phyloP scores from a whole-genome alignment of 2,329 filamentous ascomycete species.

The Colletotrichum navitas region DNA sequence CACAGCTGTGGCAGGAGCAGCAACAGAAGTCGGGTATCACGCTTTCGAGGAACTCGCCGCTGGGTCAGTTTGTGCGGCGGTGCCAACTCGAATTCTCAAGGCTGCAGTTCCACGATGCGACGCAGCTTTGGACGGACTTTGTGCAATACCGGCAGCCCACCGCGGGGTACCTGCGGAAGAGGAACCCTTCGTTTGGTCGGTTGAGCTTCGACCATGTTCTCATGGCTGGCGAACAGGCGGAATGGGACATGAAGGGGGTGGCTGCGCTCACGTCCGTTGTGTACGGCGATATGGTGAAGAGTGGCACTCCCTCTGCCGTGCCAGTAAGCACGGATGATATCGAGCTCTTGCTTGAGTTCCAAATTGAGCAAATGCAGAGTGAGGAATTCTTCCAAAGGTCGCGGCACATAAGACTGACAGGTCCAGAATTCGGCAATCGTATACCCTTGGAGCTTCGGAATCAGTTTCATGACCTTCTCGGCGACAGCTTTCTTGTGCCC shows the following conservation, averaged over 20 bases:
- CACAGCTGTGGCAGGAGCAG: conserved; percentile 34
- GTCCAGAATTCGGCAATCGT: conserved; percentile 78
- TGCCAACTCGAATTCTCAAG: conserved; percentile 83
- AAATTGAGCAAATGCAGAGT: conserved; percentile 90
- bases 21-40: conserved; percentile 64
- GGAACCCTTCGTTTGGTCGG: conserved; percentile 69
- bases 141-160: conserved; percentile 85
- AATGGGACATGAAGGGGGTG: conserved; percentile 60
- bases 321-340: conserved; percentile 82
- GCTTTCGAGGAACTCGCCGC: conserved; percentile 79
- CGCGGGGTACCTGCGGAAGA: conserved; percentile 72
- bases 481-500: conserved; percentile 75
- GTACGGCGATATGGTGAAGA: conserved; percentile 66
- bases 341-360: conserved; percentile 85
- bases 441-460: conserved; percentile 80
- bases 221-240: conserved; percentile 61
- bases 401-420: not conserved
- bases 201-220: conserved; percentile 71
- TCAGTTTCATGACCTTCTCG: conserved; percentile 77
- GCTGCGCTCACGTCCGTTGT: conserved; percentile 61
- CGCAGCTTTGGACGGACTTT: conserved; percentile 85
- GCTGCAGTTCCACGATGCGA: conserved; percentile 82
- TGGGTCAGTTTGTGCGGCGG: conserved; percentile 84
- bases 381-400: conserved; percentile 45
- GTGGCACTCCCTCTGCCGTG: conserved; percentile 55